A percentile compares a stretch with the other conserved stretches of the same genome.
Conservation (phyloP, 2,329 filamentous ascomycete species). For the Curvularia lunata region DNA sequence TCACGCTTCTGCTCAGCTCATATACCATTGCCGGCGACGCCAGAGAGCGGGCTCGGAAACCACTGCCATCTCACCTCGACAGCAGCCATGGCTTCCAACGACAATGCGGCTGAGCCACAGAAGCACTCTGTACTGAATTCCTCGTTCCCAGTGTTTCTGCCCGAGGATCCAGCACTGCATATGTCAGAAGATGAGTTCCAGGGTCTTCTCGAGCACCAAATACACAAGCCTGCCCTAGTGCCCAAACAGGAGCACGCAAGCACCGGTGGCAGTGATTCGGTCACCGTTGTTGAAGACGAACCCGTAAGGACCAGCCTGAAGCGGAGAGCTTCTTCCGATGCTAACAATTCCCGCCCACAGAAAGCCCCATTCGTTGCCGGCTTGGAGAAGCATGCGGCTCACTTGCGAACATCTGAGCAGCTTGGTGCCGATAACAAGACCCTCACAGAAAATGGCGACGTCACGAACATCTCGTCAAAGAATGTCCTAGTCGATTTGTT, state of each 20-base stretch:
- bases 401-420: conserved; percentile 18
- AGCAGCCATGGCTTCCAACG: conserved; percentile 12
- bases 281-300: background rate
- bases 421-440: conserved; percentile 52
- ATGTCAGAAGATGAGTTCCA: conserved; percentile 31
- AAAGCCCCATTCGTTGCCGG: conserved; percentile 32
- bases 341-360: conserved; percentile 16
- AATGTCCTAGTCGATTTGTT: conserved; percentile 62
- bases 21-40: background rate
- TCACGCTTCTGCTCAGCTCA: background rate
- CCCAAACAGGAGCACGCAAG: conserved; percentile 9
- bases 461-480: conserved; percentile 57
- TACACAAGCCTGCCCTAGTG: conserved; percentile 2
- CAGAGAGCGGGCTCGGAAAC: background rate
- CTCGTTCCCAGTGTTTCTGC: conserved; percentile 33
- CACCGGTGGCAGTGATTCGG: conserved; percentile 4
- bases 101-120: background rate
- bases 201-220: conserved; percentile 16
- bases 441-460: conserved; percentile 60
- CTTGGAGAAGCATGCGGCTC: conserved; percentile 25
- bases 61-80: background rate
- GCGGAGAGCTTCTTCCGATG: conserved; percentile 16
- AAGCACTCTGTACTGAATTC: conserved; percentile 30
- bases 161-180: conserved; percentile 24
- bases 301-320: conserved; percentile 17